A percentile compares a stretch with the other conserved stretches of the same genome.
Evolutionary conservation across 495 filamentous ascomycete species (phyloP).

Genomic region (Penicillium chermesinum): DNA sequence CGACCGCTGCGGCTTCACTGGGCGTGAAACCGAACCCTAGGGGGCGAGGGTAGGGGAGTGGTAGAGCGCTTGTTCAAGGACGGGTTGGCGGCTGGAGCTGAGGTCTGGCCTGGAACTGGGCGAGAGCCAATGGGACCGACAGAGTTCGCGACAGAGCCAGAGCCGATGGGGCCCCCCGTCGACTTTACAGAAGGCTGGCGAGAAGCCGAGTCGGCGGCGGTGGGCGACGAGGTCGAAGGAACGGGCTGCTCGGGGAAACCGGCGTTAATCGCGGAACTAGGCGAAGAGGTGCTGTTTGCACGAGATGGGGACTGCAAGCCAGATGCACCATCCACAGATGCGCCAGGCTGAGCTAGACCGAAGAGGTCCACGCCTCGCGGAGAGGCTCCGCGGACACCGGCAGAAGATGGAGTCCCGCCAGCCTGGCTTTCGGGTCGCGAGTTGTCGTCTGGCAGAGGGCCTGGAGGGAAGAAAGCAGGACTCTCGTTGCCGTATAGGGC

Average conservation of each 20-base stretch:
- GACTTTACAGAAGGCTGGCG: conserved; percentile 52
- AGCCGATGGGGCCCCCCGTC: conserved; percentile 50
- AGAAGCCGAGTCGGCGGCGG: conserved; percentile 75
- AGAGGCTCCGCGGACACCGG: conserved; percentile 50
- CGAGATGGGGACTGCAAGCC: conserved; percentile 64
- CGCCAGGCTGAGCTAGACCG: conserved; percentile 43
- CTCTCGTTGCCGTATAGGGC: conserved; percentile 81
- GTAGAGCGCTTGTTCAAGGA: conserved; percentile 79
- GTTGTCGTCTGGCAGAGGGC: conserved; percentile 58
- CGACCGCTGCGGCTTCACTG: conserved; percentile 39
- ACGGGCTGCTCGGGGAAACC: conserved; percentile 66
- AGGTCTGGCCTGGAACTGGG: conserved; percentile 50
- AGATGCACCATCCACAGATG: conserved; percentile 34
- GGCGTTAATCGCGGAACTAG: conserved; percentile 57
- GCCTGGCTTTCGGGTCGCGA: conserved; percentile 56
- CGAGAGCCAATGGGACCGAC: conserved; percentile 95
- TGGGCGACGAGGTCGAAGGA: conserved; percentile 86
- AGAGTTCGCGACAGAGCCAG: conserved; percentile 10
- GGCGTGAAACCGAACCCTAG: conserved; percentile 67
- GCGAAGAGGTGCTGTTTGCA: conserved; percentile 85
- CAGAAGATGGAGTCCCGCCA: conserved; percentile 48
- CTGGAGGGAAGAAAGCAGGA: conserved; percentile 53
- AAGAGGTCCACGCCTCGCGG: conserved; percentile 62
- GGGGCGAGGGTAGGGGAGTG: conserved; percentile 84
- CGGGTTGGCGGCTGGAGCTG: conserved; percentile 52